Evolutionary conservation across 2,329 filamentous ascomycete species (phyloP), one percentile per base, ranked within the genome.

Genomic region (Colletotrichum australisinense): DNA sequence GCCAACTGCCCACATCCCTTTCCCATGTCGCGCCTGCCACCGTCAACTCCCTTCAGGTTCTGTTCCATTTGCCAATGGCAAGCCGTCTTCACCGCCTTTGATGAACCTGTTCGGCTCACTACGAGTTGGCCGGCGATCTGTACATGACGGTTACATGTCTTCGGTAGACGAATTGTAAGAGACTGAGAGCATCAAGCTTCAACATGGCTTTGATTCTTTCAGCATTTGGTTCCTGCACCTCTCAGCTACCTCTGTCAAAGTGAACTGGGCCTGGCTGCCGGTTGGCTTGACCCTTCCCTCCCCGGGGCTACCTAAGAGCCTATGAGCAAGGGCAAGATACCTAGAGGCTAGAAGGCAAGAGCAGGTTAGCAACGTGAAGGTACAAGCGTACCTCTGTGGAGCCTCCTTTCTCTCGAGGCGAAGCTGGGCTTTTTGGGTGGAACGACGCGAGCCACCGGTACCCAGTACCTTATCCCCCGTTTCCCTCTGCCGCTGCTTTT

Each of bases 21-120:
- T 28, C 60, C 42, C 59, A 65, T 49, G 26, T 59, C 26, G 19
- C 42, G 63, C 16, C 42, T 49, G 14, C 42, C 42, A 49, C 19
- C 42, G 19, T 22, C 42, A 49, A 42, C 38, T 22, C 53, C 19
- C 58, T 46, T 22, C 67, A 24, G 30, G 42, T 32, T 2, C 57
- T 30, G 30, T 68, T 26, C 16, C 28, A 42, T 56, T 24, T 63
- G 26, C 65, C 3, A 30, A 57, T n/a, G 52, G 32, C 14, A 28
- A 49, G n/a, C 32, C 38, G 63, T 46, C 38, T 26, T 73, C 71
- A 73, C 71, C 71, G 71, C 71, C 60, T 66, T 73, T 53, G 67
- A 73, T 53, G 59, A 19, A 35, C 24, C 4, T 26, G 28, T 22
- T 53, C 8, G 14, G 8, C 22, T 22, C 52, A 22, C 26, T 22